Conservation (phyloP, 257 asterid genomes). For the Cinchona pubescens region DNA sequence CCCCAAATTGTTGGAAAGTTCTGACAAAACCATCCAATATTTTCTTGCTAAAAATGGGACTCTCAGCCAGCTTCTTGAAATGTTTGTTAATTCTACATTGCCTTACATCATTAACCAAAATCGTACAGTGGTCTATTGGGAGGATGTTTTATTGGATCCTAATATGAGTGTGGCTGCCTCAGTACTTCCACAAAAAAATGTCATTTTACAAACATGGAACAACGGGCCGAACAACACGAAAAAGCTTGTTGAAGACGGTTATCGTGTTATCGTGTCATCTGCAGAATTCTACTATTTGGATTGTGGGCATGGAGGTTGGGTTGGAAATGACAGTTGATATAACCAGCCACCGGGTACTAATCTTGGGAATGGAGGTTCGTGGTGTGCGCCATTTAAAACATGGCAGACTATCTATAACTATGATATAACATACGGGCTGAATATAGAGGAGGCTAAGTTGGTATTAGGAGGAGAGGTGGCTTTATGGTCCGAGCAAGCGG, state of each 20-base stretch:
- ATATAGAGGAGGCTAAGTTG: constrained; percentile 49
- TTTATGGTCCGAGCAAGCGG: constrained; percentile 95
- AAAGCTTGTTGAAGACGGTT: constrained; percentile 58
- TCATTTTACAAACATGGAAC: constrained; percentile 85
- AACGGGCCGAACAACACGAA: constrained; percentile 70
- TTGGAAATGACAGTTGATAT: constrained; percentile 63
- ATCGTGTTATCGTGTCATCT: constrained; percentile 74
- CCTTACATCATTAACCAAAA: constrained; percentile 65
- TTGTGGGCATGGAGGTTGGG: constrained; percentile 80
- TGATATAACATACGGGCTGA: constrained; percentile 66
- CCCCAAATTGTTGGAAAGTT: constrained; percentile 80
- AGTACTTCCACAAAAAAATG: constrained; percentile 52
- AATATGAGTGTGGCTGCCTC: constrained; percentile 48
- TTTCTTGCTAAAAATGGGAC: constrained; percentile 63
- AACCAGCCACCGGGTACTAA: constrained; percentile 56
- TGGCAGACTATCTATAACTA: constrained; percentile 87
- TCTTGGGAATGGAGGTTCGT: constrained; percentile 73
- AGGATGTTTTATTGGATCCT: constrained; percentile 63
- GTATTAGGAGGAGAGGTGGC: constrained; percentile 91
- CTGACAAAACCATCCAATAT: constrained; percentile 49
- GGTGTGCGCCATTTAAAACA: constrained; percentile 94
- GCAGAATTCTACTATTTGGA: constrained; percentile 74
- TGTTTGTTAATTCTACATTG: constrained; percentile 59
- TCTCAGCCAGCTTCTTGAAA: constrained; percentile 63
- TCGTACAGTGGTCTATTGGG: constrained; percentile 87